A percentile compares a stretch with the other conserved stretches of the same genome.
These are phyloP conservation scores for Berkeleyomyces rouxiae DNA, from an alignment of 2,329 filamentous ascomycete genomes.

Conservation along the genomic window DNA sequence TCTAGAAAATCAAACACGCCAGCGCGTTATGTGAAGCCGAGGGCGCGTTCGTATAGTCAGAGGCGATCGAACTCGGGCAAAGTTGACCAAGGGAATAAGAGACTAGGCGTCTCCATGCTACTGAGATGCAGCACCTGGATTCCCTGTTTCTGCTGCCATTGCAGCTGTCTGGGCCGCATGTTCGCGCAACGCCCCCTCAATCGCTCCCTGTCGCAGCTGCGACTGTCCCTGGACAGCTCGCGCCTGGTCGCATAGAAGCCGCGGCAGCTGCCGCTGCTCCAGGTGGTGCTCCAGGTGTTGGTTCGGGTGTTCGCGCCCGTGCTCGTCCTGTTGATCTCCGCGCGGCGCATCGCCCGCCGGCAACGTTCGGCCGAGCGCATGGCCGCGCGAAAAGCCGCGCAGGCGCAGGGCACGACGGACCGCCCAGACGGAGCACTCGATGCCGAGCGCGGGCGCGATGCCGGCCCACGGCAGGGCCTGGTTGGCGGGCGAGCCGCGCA, in stretches of 20 bases:
- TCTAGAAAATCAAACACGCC: not conserved
- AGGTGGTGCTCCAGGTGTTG: not conserved
- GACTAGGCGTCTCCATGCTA: not conserved
- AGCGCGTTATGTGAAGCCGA: not conserved
- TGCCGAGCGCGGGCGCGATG: constrained; percentile 11
- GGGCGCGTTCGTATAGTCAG: too few species aligned
- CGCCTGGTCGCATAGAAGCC: not conserved
- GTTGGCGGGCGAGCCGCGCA: constrained; percentile 5
- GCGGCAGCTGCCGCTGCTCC: not conserved
- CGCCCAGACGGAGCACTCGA: constrained; percentile 11
- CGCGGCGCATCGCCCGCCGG: not conserved
- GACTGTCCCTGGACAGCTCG: not conserved
- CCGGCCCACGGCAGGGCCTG: constrained; percentile 12
- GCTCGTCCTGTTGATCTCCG: too few species aligned
- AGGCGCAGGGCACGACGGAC: constrained; percentile 8
- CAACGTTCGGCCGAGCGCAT: constrained; percentile 8
- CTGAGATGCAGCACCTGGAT: not conserved
- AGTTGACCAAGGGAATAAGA: not conserved
- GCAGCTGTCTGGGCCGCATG: not conserved
- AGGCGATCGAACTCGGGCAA: not conserved
- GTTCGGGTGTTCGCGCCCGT: not conserved
- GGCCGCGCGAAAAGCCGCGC: constrained; percentile 9
- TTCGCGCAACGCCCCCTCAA: not conserved
- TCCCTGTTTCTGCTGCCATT: not conserved
- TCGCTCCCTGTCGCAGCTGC: not conserved